Base-by-base conservation (phyloP, 2,329 filamentous ascomycete species). In the Tetracladium maxilliforme region DNA sequence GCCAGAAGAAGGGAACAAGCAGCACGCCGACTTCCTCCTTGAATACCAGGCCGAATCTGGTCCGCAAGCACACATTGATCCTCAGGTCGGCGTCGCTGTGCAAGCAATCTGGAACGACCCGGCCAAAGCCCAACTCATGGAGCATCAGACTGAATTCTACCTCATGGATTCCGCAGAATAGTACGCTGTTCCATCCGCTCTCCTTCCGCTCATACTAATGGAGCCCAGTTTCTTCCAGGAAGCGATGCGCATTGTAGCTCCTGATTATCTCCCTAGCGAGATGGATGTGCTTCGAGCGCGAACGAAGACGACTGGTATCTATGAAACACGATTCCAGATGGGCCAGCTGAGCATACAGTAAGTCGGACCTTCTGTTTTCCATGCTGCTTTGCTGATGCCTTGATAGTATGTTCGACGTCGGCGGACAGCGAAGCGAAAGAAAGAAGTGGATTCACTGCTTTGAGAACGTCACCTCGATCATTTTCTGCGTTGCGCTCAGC, bases 361-460 rank as follows among this genome's bases (percentile, higher is more conserved):
- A 51, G 84, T 55, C 22, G 18, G 20, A 11, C n/a, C 17, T n/a
- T 24, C 12, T 25, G 17, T 26, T 25, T 17, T 19, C 9, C 13
- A 15, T 21, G 20, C 19, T 10, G 16, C 10, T n/a, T 8, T 48
- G 27, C 46, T 24, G 6, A 22, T 21, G 11, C 12, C 15, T 14
- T 22, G 26, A 14, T 45, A 95, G 87, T 58, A 98, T 98, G 90
- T 98, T 98, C 47, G 90, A 98, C 50, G 90, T 98, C 5, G 90
- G 90, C 34, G 90, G 90, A 14, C 90, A 98, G 54, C 66, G 90
- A 47, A 95, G 87, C 51, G 90, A 98, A 55, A 71, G 90, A 34
- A 98, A 98, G 63, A 98, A 98, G 59, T 98, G 90, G 90, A 98
- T 98, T 47, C 90, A 98, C 56, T 98, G 90, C 58, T 98, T 98